Evolutionary conservation across 495 filamentous ascomycete species (phyloP), one percentile per base, ranked within the genome.

Genomic region (Xylaria scruposa): DNA sequence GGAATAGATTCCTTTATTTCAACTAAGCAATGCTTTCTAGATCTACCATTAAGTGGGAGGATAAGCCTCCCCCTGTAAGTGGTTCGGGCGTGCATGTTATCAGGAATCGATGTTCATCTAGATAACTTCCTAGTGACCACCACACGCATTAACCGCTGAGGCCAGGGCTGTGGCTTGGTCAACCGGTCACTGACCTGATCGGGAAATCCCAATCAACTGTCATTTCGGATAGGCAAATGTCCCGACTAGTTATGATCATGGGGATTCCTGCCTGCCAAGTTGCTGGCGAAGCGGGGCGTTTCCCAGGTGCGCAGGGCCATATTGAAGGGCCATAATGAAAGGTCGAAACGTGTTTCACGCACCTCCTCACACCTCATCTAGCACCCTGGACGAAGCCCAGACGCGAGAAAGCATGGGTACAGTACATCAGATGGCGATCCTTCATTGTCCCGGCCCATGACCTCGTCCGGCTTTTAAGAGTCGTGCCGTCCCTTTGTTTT

Each of bases 341-440:
- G 71, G 78, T 74, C 80, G 70, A 83, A 80, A 82, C 78, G 77
- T 79, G 82, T 82, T 83, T 83, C 82, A 81, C 72, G 67, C 67
- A 68, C 66, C 76, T 78, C 61, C 62, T 71, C 68, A 61, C 67
- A 19, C 66, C 60, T 51, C 44, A 42, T 15, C 31, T 36, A 12
- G 31, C n/a, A 40, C 33, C 59, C 68, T 64, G 24, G 24, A 33
- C 61, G 21, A 66, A 67, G 64, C 74, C 40, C 65, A 73, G 49
- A 78, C 44, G 63, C 74, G 62, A 38, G 26, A 46, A 4, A 40
- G 51, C 51, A 36, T 68, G 63, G 61, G 70, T 38, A 29, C 31
- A 66, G 75, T 49, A 73, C 72, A 70, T 63, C 70, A 38, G 62
- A 75, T 73, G 73, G 72, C 66, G 74, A 77, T 78, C 75, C 72